Percentiles rank a stretch among this genome's conserved stretches.
phyloP scores from a whole-genome alignment of 352 stramenopile species.

The Phytophthora melonis region DNA sequence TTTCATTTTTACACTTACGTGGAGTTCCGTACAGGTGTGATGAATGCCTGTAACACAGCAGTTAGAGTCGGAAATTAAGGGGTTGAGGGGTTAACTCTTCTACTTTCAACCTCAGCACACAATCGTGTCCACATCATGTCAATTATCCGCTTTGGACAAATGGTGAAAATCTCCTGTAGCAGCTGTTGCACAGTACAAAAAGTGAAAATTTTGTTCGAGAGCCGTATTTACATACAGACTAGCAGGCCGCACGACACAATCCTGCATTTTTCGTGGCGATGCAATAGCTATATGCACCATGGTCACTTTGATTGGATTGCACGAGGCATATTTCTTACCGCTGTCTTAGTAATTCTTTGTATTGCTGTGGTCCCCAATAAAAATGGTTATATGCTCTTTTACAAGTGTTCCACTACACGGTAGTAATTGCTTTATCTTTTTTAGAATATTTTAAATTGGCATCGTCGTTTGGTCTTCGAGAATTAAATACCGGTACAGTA shows the following conservation, averaged over 20 bases:
- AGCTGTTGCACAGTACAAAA: conserved; percentile 13
- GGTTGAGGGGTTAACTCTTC: no score
- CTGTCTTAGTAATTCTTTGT: not conserved
- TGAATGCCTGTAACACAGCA: no score
- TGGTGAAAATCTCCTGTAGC: conserved; percentile 25
- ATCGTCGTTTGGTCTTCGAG: not conserved
- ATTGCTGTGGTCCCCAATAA: not conserved
- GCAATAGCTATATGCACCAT: not conserved
- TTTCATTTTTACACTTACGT: not conserved
- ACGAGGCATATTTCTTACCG: not conserved
- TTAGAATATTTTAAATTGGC: not conserved
- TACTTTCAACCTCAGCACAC: no score
- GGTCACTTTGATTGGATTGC: not conserved
- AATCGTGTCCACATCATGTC: conserved; percentile 9
- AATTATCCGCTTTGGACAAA: conserved; percentile 1
- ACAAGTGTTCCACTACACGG: no score
- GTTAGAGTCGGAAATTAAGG: no score
- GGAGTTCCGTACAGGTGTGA: no score
- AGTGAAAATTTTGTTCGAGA: conserved; percentile 40
- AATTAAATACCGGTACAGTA: not conserved
- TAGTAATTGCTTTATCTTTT: no score
- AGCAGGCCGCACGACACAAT: conserved; percentile 40
- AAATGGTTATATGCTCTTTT: no score
- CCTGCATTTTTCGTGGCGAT: conserved; percentile 22
- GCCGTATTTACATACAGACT: conserved; percentile 34